Conservation (phyloP, 2,329 filamentous ascomycete genomes). For the Trichothecium roseum region DNA sequence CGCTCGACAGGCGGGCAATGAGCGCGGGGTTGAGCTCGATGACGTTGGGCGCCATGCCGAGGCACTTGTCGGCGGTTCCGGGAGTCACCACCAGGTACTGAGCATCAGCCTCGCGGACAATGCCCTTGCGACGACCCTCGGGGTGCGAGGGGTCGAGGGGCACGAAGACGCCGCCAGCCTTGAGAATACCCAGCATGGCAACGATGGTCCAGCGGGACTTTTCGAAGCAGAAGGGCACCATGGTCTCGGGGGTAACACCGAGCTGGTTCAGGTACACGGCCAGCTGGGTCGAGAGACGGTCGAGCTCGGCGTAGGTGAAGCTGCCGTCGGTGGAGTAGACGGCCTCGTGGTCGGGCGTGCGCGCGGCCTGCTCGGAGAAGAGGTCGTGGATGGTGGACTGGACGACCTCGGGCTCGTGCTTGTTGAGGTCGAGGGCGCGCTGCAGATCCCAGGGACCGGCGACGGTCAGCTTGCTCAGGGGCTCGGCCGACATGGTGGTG, state of each 20-base stretch:
- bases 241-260: conserved; percentile 14
- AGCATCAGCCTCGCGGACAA: background rate
- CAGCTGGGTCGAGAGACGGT: conserved; percentile 1
- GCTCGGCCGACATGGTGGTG: background rate
- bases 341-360: conserved; percentile 5
- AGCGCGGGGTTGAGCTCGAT: background rate
- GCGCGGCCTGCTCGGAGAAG: conserved; percentile 1
- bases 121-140: background rate
- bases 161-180: conserved; percentile 17
- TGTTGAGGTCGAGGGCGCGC: background rate
- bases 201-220: conserved; percentile 15
- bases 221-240: conserved; percentile 14
- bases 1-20: background rate
- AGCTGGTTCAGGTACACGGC: conserved; percentile 1
- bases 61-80: background rate
- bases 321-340: conserved; percentile 4
- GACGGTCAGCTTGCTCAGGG: background rate
- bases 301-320: conserved; percentile 2
- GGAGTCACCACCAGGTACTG: background rate
- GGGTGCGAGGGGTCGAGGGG: conserved; percentile 15
- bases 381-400: conserved; percentile 2
- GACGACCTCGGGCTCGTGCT: background rate
- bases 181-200: conserved; percentile 16
- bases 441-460: conserved; percentile 3
- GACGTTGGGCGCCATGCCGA: background rate